These are phyloP conservation scores for Puya raimondii DNA, from an alignment of 176 grass and related monocot genomes.

Conservation along the genomic window DNA sequence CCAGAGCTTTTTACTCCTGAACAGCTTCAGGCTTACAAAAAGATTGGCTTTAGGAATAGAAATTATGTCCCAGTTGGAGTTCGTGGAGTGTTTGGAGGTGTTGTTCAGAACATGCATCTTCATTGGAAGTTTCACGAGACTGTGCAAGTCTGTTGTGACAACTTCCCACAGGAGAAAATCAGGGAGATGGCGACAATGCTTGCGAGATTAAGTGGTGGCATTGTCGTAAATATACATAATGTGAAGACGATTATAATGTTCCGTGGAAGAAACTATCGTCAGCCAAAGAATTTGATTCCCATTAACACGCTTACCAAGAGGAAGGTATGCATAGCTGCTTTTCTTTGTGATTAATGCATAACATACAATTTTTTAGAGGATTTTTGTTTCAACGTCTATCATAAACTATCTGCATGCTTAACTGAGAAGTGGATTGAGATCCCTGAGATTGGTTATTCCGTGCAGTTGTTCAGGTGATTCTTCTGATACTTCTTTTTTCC, in stretches of 20 bases:
- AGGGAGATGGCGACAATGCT: conserved; percentile 96
- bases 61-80: conserved; percentile 95
- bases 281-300: conserved; percentile 98
- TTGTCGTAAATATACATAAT: conserved; percentile 94
- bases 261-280: conserved; percentile 87
- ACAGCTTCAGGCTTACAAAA: conserved; percentile 95
- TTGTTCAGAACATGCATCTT: conserved; percentile 99
- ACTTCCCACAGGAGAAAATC: conserved; percentile 92
- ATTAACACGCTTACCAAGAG: conserved; percentile 97
- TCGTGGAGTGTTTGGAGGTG: conserved; percentile 97
- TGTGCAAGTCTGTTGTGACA: conserved; percentile 95
- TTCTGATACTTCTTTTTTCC: too few relatives aligned
- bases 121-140: conserved; percentile 99
- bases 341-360: background rate
- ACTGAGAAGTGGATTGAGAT: background rate
- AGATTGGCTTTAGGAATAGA: conserved; percentile 94
- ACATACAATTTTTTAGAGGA: background rate
- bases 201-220: conserved; percentile 90
- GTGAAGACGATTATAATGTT: conserved; percentile 99
- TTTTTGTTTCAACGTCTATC: background rate
- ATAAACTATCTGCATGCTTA: background rate
- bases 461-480: too few relatives aligned
- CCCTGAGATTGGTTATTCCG: background rate
- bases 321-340: conserved; percentile 49
- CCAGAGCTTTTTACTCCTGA: conserved; percentile 75